A percentile compares a stretch with the other conserved stretches of the same genome.
Evolutionary conservation across 768 basidiomycete species (phyloP).

Genomic region (Tylopilus felleus): DNA sequence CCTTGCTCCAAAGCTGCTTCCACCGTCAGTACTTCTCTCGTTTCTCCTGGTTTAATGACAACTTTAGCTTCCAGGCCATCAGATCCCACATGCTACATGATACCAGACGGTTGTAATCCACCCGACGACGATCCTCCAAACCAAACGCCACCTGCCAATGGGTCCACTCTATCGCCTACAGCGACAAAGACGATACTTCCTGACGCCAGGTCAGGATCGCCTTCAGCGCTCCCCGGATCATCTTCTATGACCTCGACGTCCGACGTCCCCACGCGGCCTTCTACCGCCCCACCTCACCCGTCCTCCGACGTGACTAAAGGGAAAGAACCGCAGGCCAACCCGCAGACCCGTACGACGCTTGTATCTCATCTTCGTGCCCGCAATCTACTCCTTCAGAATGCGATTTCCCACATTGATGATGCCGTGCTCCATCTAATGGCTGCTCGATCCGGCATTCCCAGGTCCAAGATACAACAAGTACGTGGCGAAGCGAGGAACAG

Average conservation of each 20-base stretch:
- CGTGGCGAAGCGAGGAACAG: slow-evolving; percentile 30
- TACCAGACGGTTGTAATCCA: slow-evolving; percentile 18
- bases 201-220: slow-evolving; percentile 3
- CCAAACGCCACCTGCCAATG: slow-evolving; percentile 18
- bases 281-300: slow-evolving; percentile 27
- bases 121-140: slow-evolving; percentile 9
- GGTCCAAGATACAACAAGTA: slow-evolving; percentile 30
- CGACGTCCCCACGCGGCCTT: slow-evolving; percentile 23
- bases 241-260: slow-evolving; percentile 11
- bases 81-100: slow-evolving; percentile 29
- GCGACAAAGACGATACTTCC: slow-evolving; percentile 8
- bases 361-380: slow-evolving; percentile 29
- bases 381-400: slow-evolving; percentile 31
- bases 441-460: slow-evolving; percentile 32
- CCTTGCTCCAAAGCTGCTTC: neutral
- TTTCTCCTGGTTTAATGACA: neutral
- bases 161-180: slow-evolving; percentile 11
- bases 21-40: slow-evolving; percentile 1
- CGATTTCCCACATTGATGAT: slow-evolving; percentile 32
- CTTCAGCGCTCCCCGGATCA: neutral
- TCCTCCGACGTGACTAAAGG: slow-evolving; percentile 12
- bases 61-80: neutral
- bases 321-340: slow-evolving; percentile 9
- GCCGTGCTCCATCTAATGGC: slow-evolving; percentile 30
- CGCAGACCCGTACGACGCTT: slow-evolving; percentile 18